These are phyloP conservation scores for Colletotrichum sp. DNA, from an alignment of 2,329 filamentous ascomycete genomes.

Conservation along the genomic window DNA sequence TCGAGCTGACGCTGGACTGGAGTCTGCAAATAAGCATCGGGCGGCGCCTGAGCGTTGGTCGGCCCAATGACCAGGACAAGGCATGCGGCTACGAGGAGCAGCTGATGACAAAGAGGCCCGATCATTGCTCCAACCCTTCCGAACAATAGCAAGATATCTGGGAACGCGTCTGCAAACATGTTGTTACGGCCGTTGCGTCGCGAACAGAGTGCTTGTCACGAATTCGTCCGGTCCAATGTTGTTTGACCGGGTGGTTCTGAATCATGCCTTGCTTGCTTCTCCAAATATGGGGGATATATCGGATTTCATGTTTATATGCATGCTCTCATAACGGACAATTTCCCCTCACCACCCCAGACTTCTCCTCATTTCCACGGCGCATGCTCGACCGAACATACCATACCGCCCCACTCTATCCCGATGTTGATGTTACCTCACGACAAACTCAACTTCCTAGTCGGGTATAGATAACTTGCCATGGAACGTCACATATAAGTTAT, in stretches of 20 bases:
- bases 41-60: accelerated
- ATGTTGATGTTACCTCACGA: background rate
- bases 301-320: background rate
- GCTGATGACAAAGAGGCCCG: accelerated
- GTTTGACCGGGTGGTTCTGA: background rate
- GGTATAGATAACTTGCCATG: background rate
- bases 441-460: background rate
- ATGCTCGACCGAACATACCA: background rate
- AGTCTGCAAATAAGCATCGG: background rate
- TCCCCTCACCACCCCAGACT: background rate
- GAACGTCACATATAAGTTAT: background rate
- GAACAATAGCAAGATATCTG: accelerated
- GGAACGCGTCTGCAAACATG: accelerated
- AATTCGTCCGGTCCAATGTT: background rate
- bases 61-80: accelerated
- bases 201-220: background rate
- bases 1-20: slow-evolving; percentile 23
- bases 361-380: background rate
- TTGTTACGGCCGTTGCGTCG: accelerated
- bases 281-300: background rate
- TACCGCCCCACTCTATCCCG: background rate
- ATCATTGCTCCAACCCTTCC: background rate
- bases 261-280: background rate
- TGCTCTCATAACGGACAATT: background rate
- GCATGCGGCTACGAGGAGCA: background rate